Percentiles rank a stretch among this genome's conserved stretches.
Conservation (phyloP, 805 yeast genomes). For the Helenozyma rhizophorensis region DNA sequence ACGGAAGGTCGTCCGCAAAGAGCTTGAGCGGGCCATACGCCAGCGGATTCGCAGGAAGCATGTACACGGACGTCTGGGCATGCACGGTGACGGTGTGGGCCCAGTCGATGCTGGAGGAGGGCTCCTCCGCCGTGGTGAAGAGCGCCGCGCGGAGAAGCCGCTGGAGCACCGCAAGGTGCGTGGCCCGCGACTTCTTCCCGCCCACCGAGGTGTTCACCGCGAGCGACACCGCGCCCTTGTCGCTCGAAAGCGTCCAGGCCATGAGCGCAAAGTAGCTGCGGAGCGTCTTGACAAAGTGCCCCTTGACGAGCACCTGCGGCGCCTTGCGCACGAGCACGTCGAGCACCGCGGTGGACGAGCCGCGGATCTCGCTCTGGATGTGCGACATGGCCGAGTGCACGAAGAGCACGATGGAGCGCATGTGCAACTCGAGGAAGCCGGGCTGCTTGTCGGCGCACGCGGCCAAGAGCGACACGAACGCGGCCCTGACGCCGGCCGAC, state of each 20-base stretch:
- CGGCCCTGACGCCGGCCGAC: constrained; percentile 59
- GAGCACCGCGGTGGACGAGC: constrained; percentile 68
- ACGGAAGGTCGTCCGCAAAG: constrained; percentile 39
- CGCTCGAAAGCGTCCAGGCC: constrained; percentile 60
- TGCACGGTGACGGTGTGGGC: constrained; percentile 28
- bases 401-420: constrained; percentile 60
- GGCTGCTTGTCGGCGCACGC: constrained; percentile 47
- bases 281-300: constrained; percentile 67
- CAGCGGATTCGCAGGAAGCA: constrained; percentile 49
- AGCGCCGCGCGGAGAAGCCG: constrained; percentile 45
- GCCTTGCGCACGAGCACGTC: constrained; percentile 53
- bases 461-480: constrained; percentile 44
- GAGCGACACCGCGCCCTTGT: constrained; percentile 30
- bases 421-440: constrained; percentile 56
- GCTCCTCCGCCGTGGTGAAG: constrained; percentile 22
- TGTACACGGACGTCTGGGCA: constrained; percentile 47
- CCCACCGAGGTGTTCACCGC: constrained; percentile 33
- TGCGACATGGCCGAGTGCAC: constrained; percentile 93
- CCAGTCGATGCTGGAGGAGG: constrained; percentile 16
- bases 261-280: constrained; percentile 63
- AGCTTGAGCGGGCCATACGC: constrained; percentile 64
- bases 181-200: constrained; percentile 33
- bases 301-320: constrained; percentile 51
- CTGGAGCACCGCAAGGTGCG: constrained; percentile 40
- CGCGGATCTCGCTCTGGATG: constrained; percentile 68